Evolutionary conservation across 2,329 filamentous ascomycete genomes (phyloP).

Genomic region (Helicocarpus griseus): DNA sequence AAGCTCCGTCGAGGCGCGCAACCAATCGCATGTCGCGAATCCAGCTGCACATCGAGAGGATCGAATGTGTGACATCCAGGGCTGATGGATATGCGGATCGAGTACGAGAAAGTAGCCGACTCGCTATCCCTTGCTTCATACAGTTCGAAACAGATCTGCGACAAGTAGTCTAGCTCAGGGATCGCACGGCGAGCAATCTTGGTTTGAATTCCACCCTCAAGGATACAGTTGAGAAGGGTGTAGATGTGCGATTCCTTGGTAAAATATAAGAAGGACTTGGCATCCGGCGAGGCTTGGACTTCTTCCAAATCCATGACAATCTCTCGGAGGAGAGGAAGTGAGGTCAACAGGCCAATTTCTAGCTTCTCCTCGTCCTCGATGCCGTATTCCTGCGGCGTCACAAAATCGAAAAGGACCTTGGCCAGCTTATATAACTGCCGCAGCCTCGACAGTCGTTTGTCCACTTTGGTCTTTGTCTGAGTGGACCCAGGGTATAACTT

Average conservation of each 20-base stretch:
- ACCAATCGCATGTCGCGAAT: slow-evolving; percentile 92
- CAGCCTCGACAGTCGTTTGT: slow-evolving; percentile 76
- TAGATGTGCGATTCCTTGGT: slow-evolving; percentile 99
- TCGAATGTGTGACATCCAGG: slow-evolving; percentile 96
- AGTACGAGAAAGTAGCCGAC: slow-evolving; percentile 76
- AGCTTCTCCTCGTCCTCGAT: slow-evolving; percentile 93
- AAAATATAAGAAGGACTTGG: slow-evolving; percentile 97
- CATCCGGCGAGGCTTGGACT: slow-evolving; percentile 87
- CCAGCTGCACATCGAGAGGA: slow-evolving; percentile 89
- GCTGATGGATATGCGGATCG: slow-evolving; percentile 89
- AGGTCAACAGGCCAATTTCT: slow-evolving; percentile 94
- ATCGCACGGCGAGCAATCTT: slow-evolving; percentile 95
- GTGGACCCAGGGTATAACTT: slow-evolving; percentile 73
- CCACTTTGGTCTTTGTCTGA: slow-evolving; percentile 67
- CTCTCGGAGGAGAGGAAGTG: slow-evolving; percentile 84
- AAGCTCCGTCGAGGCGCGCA: slow-evolving; percentile 83
- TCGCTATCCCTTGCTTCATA: slow-evolving; percentile 86
- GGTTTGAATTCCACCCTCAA: slow-evolving; percentile 91
- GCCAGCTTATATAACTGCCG: slow-evolving; percentile 87
- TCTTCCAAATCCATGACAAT: slow-evolving; percentile 96
- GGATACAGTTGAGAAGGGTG: slow-evolving; percentile 92
- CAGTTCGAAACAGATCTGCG: slow-evolving; percentile 94
- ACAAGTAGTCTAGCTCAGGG: slow-evolving; percentile 92
- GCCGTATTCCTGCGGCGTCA: slow-evolving; percentile 95
- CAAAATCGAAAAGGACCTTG: slow-evolving; percentile 95